Base-by-base conservation (phyloP, 768 basidiomycete genomes). In the Tephrocybe sp. region DNA sequence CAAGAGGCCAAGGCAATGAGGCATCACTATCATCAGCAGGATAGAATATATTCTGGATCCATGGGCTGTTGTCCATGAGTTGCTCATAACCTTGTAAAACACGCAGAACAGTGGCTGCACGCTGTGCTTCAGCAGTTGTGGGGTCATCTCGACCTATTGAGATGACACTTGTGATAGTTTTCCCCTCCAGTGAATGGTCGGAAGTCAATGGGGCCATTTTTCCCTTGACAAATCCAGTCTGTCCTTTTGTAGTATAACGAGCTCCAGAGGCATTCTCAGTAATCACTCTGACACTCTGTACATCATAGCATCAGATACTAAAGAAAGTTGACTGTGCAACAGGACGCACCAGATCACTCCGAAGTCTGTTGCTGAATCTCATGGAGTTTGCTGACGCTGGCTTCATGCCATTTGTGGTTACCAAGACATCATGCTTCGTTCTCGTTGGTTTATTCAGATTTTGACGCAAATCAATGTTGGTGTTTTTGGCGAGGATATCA, bases 41-140 rank as follows among this genome's bases (percentile, higher is more conserved):
- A 47, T 72, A 70, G 71, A 75, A 80, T 19, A 82, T 73, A 52
- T 79, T 79, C 47, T 69, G 64, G 22, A 79, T 64, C 77, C 78
- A 82, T 0, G 76, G 70, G 53, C 69, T 79, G 13, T 73, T 63
- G 9, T 62, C 60, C 28, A 77, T 44, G 0, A 73, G 54, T 4
- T 65, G 55, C 1, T 64, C 45, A 22, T 58, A 42, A 1, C 76
- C 75, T 51, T 80, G 78, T 3, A 80, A 66, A 38, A 75, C 66
- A 5, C 63, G 65, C 28, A 77, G 72, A 31, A 80, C 49, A 21
- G 69, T 67, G 0, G 62, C 66, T 0, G 69, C 73, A 21, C 73
- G 74, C 38, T 74, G 69, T 4, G 64, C 64, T 52, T 88, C 86
- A 22, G 88, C 85, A 18, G 57, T 61, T 3, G 87, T 89, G 1